Evolutionary conservation across 306 rosid species (phyloP).

Genomic region (Biancaea sappan): DNA sequence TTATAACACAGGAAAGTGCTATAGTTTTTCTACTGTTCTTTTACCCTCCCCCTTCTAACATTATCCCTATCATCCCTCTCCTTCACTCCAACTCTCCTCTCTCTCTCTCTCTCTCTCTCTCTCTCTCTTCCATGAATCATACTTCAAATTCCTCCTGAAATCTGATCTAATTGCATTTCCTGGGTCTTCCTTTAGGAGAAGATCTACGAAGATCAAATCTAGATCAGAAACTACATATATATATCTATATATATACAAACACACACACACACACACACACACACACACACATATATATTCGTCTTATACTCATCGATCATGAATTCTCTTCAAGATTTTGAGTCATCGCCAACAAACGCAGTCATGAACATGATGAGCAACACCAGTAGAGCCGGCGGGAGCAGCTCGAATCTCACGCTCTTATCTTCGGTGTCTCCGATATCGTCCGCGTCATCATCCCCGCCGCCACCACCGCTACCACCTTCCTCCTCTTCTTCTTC

Average conservation of each 20-base stretch:
- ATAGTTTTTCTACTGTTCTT: slow-evolving; percentile 38
- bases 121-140: background rate
- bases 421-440: background rate
- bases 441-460: no score
- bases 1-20: no score
- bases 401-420: slow-evolving; percentile 23
- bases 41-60: slow-evolving; percentile 41
- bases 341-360: slow-evolving; percentile 37
- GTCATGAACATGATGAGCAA: slow-evolving; percentile 6
- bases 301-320: slow-evolving; percentile 24
- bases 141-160: slow-evolving; percentile 25
- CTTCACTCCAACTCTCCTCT: background rate
- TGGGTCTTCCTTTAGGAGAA: no score
- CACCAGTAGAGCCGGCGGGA: background rate
- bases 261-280: no score
- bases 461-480: background rate
- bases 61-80: slow-evolving; percentile 18
- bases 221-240: no score
- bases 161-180: background rate
- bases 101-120: background rate
- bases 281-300: no score
- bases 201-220: no score
- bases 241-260: no score
- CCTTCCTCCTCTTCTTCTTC: background rate
- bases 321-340: slow-evolving; percentile 62